phyloP scores from a whole-genome alignment of 208 protist species.

The Zelonia costaricensis region DNA sequence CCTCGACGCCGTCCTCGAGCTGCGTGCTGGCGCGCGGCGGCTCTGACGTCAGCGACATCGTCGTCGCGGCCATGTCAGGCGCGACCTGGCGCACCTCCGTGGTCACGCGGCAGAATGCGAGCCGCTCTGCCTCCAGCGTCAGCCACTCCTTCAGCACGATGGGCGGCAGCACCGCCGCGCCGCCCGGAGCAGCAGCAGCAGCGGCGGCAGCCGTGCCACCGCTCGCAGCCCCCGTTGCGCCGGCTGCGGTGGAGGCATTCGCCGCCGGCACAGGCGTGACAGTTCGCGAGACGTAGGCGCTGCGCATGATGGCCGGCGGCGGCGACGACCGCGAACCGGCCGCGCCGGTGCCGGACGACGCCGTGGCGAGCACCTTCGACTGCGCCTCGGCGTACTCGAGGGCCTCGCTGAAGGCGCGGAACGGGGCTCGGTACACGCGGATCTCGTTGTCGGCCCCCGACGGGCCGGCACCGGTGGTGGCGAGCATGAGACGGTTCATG shows the following conservation, averaged over 20 bases:
- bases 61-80: not conserved
- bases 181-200: not conserved
- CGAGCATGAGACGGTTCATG: slow-evolving; percentile 59
- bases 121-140: slow-evolving; percentile 75
- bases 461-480: slow-evolving; percentile 3
- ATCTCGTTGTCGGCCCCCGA: not conserved
- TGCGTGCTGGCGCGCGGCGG: not conserved
- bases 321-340: too few relatives aligned
- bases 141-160: slow-evolving; percentile 23
- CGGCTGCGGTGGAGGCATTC: not conserved
- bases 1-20: not conserved
- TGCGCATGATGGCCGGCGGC: not conserved
- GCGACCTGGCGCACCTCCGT: not conserved
- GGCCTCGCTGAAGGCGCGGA: slow-evolving; percentile 16
- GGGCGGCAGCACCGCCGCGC: slow-evolving; percentile 6
- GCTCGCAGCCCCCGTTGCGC: not conserved
- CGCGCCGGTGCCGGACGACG: too few relatives aligned
- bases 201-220: not conserved
- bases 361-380: too few relatives aligned
- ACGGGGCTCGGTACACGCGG: slow-evolving; percentile 11
- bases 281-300: slow-evolving; percentile 9
- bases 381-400: slow-evolving; percentile 26
- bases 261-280: slow-evolving; percentile 1
- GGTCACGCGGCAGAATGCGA: slow-evolving; percentile 60
- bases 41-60: too few relatives aligned